Percentiles rank a stretch among this genome's conserved stretches.
Evolutionary conservation across 108 stramenopile species (phyloP).

Genomic region (Hondaea fermentalgiana): DNA sequence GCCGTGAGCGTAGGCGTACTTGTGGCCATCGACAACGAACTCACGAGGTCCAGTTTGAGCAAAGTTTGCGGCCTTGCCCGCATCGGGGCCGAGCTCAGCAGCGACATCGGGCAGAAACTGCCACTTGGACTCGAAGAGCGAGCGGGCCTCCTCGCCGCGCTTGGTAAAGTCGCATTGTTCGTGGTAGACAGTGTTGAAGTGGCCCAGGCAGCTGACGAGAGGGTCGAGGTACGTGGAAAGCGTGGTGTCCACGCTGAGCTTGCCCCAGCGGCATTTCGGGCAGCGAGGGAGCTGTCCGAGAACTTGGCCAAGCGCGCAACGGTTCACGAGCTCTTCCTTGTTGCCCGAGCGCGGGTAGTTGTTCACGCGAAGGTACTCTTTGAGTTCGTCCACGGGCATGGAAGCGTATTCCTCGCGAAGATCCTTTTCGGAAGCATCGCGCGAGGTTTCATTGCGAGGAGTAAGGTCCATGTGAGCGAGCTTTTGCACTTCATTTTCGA

Average conservation of each 20-base stretch:
- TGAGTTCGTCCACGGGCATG: neutral
- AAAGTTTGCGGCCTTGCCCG: too few relatives aligned
- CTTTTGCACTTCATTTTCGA: neutral
- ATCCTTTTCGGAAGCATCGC: neutral
- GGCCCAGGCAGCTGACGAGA: neutral
- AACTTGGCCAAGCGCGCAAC: neutral
- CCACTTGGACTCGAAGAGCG: neutral
- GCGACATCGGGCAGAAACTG: neutral
- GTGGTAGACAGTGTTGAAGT: neutral
- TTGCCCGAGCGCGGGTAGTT: neutral
- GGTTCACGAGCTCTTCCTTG: conserved; percentile 8
- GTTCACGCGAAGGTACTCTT: neutral
- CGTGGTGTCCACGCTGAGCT: neutral
- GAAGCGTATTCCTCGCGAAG: neutral
- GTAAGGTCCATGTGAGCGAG: neutral
- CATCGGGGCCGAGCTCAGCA: neutral
- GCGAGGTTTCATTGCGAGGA: neutral
- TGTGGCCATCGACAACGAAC: too few relatives aligned
- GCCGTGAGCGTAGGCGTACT: too few relatives aligned
- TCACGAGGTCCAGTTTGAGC: too few relatives aligned
- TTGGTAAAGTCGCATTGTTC: neutral
- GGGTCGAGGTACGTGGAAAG: neutral
- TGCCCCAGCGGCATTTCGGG: neutral
- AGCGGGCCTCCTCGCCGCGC: neutral
- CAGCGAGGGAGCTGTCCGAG: neutral